phyloP scores from a whole-genome alignment of 495 filamentous ascomycete genomes.

The Hypomontagnella monticulosa region DNA sequence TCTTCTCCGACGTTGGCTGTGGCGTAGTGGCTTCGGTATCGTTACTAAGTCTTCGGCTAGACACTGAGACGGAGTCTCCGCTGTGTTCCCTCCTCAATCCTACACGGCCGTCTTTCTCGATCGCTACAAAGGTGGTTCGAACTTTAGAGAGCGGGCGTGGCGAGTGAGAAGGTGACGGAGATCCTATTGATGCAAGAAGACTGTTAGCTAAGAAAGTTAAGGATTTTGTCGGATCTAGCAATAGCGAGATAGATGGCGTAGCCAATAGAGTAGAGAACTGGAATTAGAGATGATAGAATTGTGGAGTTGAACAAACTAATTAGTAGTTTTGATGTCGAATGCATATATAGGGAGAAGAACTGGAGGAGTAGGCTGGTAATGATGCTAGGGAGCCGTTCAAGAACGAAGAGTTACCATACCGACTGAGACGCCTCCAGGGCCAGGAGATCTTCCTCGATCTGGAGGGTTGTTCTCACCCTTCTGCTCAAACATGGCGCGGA shows the following conservation, averaged over 20 bases:
- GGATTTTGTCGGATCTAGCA: slow-evolving; percentile 10
- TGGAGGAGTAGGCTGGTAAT: not conserved
- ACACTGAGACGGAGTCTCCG: slow-evolving; percentile 53
- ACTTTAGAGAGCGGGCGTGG: slow-evolving; percentile 78
- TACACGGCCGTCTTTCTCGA: slow-evolving; percentile 70
- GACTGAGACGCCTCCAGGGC: slow-evolving; percentile 44
- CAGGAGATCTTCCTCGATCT: slow-evolving; percentile 78
- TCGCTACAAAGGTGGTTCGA: slow-evolving; percentile 82
- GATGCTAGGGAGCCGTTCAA: slow-evolving; percentile 9
- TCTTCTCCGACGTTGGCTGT: slow-evolving; percentile 43
- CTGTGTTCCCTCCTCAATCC: slow-evolving; percentile 55
- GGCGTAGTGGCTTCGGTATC: slow-evolving; percentile 48
- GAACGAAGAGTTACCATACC: slow-evolving; percentile 40
- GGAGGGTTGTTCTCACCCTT: slow-evolving; percentile 70
- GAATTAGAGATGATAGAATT: slow-evolving; percentile 22
- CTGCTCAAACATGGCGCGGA: slow-evolving; percentile 90
- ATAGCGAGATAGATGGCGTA: slow-evolving; percentile 26
- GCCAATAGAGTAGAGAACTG: slow-evolving; percentile 10
- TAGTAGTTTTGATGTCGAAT: slow-evolving; percentile 7
- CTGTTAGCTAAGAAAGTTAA: slow-evolving; percentile 38
- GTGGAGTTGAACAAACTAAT: slow-evolving; percentile 17
- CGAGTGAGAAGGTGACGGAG: slow-evolving; percentile 49
- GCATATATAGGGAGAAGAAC: slow-evolving; percentile 1
- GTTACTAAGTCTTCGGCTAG: slow-evolving; percentile 48
- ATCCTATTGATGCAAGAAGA: slow-evolving; percentile 34